Base-by-base conservation (phyloP, 768 basidiomycete genomes). In the Leccinum fibrillosum region DNA sequence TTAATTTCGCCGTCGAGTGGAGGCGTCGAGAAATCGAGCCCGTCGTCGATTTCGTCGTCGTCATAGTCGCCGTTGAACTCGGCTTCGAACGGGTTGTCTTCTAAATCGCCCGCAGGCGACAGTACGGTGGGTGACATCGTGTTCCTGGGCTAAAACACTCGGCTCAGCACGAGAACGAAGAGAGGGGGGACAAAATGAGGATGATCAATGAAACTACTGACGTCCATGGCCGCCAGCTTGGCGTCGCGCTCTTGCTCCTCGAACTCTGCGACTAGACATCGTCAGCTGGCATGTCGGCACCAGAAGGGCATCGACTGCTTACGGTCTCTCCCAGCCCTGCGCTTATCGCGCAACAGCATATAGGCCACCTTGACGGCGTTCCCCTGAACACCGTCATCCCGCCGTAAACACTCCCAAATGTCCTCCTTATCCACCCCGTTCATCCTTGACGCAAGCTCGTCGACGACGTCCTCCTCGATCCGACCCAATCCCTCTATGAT, bases 311-410 rank as follows among this genome's bases (percentile, higher is more conserved):
- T 37, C 28, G 19, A 5, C 19, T 30, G 80, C 93, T 80, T 66
- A 96, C 94, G 75, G 70, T 94, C 92, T 72, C 89, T 84, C 6
- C 93, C 86, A 54, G 90, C 80, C 39, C 94, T 77, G 64, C 86
- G 80, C 76, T 94, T 94, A 68, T 99, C 96, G 56, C 93, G 80
- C 48, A 97, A 78, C 4, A 99, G 79, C 84, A 94, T 86, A 73
- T 98, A 99, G 0, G 96, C 94, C 7, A 99, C 94, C 74, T 97
- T 95, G 69, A 98, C 89, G 54, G 92, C 88, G 69, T 98, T 97
- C 39, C 94, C 92, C 59, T 88, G 86, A 44, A 84, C 80, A 0
- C 91, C 94, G 62, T 95, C 93, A 53, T 94, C 88, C 63, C 86
- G 76, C 59, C 89, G 82, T 61, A 98, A 73, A 67, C 88, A 88